These are phyloP conservation scores for Pleurotus ostreatus DNA, from an alignment of 768 basidiomycete species.

Conservation along the genomic window DNA sequence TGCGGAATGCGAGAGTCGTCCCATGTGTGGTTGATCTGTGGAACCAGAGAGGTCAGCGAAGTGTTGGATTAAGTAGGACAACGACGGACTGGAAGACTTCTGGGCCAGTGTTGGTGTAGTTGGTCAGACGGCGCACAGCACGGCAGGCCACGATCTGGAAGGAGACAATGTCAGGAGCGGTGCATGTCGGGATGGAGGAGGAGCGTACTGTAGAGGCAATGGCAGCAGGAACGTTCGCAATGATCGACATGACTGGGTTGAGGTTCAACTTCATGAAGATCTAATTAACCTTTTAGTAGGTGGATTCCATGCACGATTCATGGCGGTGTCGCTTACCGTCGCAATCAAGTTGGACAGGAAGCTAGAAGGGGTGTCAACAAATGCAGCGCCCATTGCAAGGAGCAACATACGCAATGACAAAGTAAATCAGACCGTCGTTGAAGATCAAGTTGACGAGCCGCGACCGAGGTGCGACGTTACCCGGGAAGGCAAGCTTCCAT, in stretches of 20 bases:
- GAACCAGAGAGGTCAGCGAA: too few relatives aligned
- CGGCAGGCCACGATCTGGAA: slow-evolving; percentile 56
- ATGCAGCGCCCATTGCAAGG: not conserved
- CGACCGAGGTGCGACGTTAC: slow-evolving; percentile 34
- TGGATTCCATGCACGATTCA: too few relatives aligned
- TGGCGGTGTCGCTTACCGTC: slow-evolving; percentile 24
- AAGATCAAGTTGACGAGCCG: slow-evolving; percentile 64
- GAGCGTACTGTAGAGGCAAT: slow-evolving; percentile 53
- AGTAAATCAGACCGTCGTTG: slow-evolving; percentile 70
- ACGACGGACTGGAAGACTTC: slow-evolving; percentile 52
- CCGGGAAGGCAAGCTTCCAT: slow-evolving; percentile 50
- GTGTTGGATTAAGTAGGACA: not conserved
- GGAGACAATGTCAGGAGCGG: not conserved
- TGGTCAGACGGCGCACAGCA: slow-evolving; percentile 61
- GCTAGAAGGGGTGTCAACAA: slow-evolving; percentile 24
- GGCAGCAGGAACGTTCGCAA: slow-evolving; percentile 54
- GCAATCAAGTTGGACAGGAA: slow-evolving; percentile 66
- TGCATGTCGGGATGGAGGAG: not conserved
- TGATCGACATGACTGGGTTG: slow-evolving; percentile 52
- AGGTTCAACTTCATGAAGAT: slow-evolving; percentile 50
- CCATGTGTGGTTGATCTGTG: slow-evolving; percentile 36
- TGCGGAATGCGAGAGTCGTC: slow-evolving; percentile 60
- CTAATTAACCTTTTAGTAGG: slow-evolving; percentile 14
- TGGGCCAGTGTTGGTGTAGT: slow-evolving; percentile 45
- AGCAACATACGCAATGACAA: slow-evolving; percentile 58